Evolutionary conservation across 202 grass and related monocot species (phyloP), one percentile per base, ranked within the genome.

Genomic region (Panicum virgatum): DNA sequence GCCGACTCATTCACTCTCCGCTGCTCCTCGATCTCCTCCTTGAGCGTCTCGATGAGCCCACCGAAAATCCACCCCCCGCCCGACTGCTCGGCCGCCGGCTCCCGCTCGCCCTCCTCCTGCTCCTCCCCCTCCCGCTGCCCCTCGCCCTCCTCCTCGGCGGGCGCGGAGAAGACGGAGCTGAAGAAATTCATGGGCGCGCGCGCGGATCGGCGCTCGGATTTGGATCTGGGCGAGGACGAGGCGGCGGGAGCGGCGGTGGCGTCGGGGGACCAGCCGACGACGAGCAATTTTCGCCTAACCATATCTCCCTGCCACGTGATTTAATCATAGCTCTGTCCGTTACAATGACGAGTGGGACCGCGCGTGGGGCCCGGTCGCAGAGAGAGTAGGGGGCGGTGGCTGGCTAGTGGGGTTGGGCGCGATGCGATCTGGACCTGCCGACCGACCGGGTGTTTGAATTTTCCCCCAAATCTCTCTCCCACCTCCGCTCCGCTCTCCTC

Each of bases 181-280:
- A 96, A 96, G 86, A 96, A 93, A 83, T 96, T 78, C 90, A 93
- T 93, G 65, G 84, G 52, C 56, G 56, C 39, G 85, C 25, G 25
- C 46, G 66, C 37, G 26, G 27, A 37, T 43, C 43, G 36, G 73
- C 20, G 12, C 29, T 89, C n/a, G 56, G 71, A 77, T 85, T 85
- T 72, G 87, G 87, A 89, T 85, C 77, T 81, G 26, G 77, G 13
- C 29, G 42, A 25, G 25, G 43, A 36, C 1, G 16, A 69, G 46
- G 54, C 1, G 79, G 63, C 18, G 61, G 27, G 19, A 32, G 47
- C 1, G 15, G 68, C 42, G 61, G 25, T 5, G 44, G 32, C 62
- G 50, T 72, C 57, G 47, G 6, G 54, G 43, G 36, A 15, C 36
- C 53, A 48, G 68, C 62, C 80, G 80, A 71, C 53, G 74, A 14